Evolutionary conservation across 257 asterid species (phyloP).

Genomic region (Solanum pennellii): DNA sequence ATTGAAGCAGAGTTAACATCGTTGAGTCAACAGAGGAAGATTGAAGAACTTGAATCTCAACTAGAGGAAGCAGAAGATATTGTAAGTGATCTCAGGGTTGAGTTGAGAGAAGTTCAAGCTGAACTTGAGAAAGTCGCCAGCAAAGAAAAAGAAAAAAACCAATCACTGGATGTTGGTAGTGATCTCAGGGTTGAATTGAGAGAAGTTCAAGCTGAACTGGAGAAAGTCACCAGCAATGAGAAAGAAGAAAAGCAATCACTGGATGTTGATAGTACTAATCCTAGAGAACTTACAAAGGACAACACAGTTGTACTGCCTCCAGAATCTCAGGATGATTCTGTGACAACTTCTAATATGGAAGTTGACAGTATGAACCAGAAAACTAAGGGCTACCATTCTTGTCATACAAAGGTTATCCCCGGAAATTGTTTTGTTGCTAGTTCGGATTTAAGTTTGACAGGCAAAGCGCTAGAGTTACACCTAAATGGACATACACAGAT

Average conservation of each 20-base stretch:
- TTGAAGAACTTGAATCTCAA: conserved; percentile 81
- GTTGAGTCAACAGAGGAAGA: conserved; percentile 54
- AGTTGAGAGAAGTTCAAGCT: conserved; percentile 43
- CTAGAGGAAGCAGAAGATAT: conserved; percentile 94
- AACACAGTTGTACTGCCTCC: conserved; percentile 5
- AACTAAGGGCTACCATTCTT: conserved; percentile 17
- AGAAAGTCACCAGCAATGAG: conserved; percentile 1
- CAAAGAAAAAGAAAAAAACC: background rate
- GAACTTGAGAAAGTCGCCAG: conserved; percentile 32
- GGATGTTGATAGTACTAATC: conserved; percentile 2
- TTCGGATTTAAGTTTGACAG: conserved; percentile 36
- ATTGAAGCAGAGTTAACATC: conserved; percentile 43
- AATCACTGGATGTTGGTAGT: background rate
- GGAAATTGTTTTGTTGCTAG: conserved; percentile 20
- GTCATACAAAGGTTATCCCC: conserved; percentile 8
- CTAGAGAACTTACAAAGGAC: conserved; percentile 11
- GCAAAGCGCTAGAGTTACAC: conserved; percentile 39
- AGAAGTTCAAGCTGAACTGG: conserved; percentile 46
- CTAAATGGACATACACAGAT: conserved; percentile 66
- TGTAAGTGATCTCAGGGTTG: conserved; percentile 70
- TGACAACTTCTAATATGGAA: conserved; percentile 10
- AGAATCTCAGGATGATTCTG: conserved; percentile 11
- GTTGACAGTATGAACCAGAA: conserved; percentile 9
- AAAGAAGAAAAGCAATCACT: background rate
- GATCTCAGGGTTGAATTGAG: conserved; percentile 31